phyloP scores from a whole-genome alignment of 768 basidiomycete species.

The Hemileccinum rubropunctum region DNA sequence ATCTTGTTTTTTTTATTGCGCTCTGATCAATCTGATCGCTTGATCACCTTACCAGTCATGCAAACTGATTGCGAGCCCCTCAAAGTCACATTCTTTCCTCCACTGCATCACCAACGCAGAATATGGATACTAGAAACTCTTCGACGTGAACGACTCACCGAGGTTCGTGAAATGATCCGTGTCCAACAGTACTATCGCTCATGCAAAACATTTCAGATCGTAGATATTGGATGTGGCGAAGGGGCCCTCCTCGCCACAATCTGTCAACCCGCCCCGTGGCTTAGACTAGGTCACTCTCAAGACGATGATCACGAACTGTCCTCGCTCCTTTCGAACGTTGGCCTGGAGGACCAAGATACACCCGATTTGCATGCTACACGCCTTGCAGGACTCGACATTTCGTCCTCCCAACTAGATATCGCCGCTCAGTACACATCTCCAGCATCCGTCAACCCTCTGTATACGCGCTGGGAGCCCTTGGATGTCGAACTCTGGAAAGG shows the following conservation, averaged over 20 bases:
- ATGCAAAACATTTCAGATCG: conserved; percentile 45
- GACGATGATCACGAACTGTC: conserved; percentile 20
- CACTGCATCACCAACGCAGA: conserved; percentile 62
- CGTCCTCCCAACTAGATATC: conserved; percentile 47
- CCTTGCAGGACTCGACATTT: conserved; percentile 71
- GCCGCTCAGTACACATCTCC: conserved; percentile 52
- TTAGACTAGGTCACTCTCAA: conserved; percentile 32
- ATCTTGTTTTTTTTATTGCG: background rate
- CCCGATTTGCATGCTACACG: conserved; percentile 56
- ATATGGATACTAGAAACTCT: conserved; percentile 70
- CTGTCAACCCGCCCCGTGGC: conserved; percentile 73
- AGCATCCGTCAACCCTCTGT: conserved; percentile 29
- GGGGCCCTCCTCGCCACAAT: conserved; percentile 70
- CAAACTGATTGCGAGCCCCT: conserved; percentile 22
- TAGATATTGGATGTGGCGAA: conserved; percentile 85
- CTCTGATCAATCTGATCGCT: conserved; percentile 7
- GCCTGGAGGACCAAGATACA: conserved; percentile 37
- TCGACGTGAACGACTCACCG: conserved; percentile 51
- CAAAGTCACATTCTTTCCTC: conserved; percentile 64
- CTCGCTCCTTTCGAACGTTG: conserved; percentile 22
- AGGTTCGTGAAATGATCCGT: conserved; percentile 36
- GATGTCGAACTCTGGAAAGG: conserved; percentile 72
- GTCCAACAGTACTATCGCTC: background rate
- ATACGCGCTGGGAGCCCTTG: conserved; percentile 66
- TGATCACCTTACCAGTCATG: conserved; percentile 13